Conservation (phyloP, 345 rosid species). For the Salix caprea region DNA sequence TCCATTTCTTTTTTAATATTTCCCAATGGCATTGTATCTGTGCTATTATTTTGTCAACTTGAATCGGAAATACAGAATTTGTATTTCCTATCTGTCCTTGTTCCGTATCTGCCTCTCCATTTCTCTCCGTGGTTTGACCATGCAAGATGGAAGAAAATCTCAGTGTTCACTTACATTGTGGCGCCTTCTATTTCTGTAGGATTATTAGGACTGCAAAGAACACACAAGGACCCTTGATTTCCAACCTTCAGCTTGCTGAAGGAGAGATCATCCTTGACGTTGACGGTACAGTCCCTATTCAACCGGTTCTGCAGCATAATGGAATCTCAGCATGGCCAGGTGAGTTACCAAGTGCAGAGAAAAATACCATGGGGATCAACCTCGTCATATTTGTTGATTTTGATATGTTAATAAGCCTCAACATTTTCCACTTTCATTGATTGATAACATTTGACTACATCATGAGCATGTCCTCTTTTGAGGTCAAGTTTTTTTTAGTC, state of each 20-base stretch:
- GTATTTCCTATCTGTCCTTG: background rate
- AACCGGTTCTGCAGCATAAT: constrained; percentile 87
- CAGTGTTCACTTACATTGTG: background rate
- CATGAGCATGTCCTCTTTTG: too few relatives aligned
- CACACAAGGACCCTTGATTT: constrained; percentile 44
- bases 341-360: constrained; percentile 21
- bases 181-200: constrained; percentile 34
- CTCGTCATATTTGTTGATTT: constrained; percentile 1
- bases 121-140: background rate
- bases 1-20: background rate
- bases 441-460: too few relatives aligned
- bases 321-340: constrained; percentile 99
- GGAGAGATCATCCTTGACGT: constrained; percentile 79
- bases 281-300: constrained; percentile 83
- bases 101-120: too few relatives aligned
- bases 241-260: constrained; percentile 69
- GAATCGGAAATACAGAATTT: background rate
- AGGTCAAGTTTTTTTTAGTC: background rate
- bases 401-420: too few relatives aligned
- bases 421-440: too few relatives aligned
- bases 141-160: background rate
- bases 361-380: background rate
- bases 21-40: background rate
- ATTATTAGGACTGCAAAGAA: constrained; percentile 57
- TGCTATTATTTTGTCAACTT: background rate